Conservation (phyloP, 257 asterid species). For the Solanum pinnatisectum region DNA sequence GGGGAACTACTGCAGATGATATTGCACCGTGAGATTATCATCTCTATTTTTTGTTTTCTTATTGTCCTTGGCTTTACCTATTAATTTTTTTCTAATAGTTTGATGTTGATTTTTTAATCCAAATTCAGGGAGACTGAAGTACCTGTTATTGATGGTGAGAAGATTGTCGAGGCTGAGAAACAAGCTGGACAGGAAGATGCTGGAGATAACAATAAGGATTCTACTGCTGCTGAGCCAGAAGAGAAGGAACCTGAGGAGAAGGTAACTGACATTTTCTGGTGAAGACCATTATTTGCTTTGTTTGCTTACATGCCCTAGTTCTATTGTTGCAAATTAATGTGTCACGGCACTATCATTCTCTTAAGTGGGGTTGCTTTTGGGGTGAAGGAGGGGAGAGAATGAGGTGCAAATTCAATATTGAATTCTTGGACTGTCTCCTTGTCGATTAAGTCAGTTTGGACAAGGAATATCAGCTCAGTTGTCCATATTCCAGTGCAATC, state of each 20-base stretch:
- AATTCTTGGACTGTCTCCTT: not conserved
- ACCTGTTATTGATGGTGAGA: conserved; percentile 30
- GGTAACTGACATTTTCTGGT: conserved; percentile 16
- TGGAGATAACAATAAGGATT: conserved; percentile 35
- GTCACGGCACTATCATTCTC: not conserved
- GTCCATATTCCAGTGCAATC: not conserved
- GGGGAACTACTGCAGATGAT: conserved; percentile 59
- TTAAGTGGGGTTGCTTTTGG: not conserved
- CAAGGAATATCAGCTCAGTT: not conserved
- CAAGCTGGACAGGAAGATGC: conserved; percentile 34
- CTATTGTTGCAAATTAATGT: not conserved
- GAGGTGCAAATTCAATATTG: not conserved
- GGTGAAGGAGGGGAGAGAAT: not conserved
- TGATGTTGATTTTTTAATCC: not conserved
- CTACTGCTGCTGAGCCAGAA: conserved; percentile 29
- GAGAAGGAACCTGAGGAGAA: conserved; percentile 59
- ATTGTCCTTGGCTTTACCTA: not conserved
- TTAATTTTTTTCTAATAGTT: not conserved
- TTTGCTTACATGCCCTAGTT: not conserved
- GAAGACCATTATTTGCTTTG: not conserved
- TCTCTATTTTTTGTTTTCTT: not conserved
- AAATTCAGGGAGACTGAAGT: conserved; percentile 38
- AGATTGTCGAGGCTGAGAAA: conserved; percentile 45
- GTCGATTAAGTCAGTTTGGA: not conserved
- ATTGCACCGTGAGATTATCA: conserved; percentile 30